Evolutionary conservation across 768 basidiomycete species (phyloP), one percentile per base, ranked within the genome.

Genomic region (Suillus placidus): DNA sequence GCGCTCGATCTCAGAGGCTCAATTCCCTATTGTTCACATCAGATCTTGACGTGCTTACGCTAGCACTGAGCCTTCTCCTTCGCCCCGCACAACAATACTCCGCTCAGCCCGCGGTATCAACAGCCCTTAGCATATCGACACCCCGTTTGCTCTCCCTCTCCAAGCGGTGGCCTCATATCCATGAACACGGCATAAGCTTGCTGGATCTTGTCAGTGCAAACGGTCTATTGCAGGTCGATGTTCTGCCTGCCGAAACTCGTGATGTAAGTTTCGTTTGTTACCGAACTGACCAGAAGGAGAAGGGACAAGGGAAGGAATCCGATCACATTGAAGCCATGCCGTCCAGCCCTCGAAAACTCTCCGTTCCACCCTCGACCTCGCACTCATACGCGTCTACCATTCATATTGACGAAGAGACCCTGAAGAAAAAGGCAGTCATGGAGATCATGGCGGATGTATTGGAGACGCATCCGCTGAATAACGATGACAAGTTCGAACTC

Each of bases 1-100:
- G 47, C 49, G 52, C 56, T 64, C 47, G 47, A 68, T 18, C 52
- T 18, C 73, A 99, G 97, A 92, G 95, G 67, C 81, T 98, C 69
- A 94, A 93, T 77, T 90, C 91, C 73, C 83, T 99, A 40, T 83
- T 99, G 68, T 88, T 88, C 72, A 93, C 94, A 8, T 90, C 90
- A 34, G 97, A 99, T 80, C 81, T 97, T 66, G 94, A 97, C 73
- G 83, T 99, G 52, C 83, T 99, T 51, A 86, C 94, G 63, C 80
- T 92, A 38, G 85, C 94, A 40, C 83, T 99, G 66, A 91, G 92
- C 70, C 85, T 98, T 55, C 82, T 97, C 58, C 86, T 98, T 35
- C 91, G 97, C 38, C 96, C 97, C 2, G 90, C 94, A 5, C 96
- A 98, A 73, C 96, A 98, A 74, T 99, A 97, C 76, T 95, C 93